Evolutionary conservation across 2,329 filamentous ascomycete species (phyloP).

Genomic region (Plenodomus tracheiphilus): DNA sequence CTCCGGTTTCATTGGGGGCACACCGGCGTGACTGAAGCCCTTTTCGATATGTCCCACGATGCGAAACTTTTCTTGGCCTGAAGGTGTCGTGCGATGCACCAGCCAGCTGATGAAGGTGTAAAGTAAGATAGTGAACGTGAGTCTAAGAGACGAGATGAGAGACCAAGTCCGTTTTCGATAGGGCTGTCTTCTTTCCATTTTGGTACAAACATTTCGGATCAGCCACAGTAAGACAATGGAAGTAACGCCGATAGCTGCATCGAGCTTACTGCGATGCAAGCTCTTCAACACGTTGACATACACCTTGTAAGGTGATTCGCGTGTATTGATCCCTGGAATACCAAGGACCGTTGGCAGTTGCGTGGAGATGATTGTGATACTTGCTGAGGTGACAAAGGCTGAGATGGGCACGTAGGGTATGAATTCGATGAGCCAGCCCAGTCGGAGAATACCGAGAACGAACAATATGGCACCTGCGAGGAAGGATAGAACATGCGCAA

Average conservation of each 20-base stretch:
- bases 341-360: conserved; percentile 83
- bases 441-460: conserved; percentile 75
- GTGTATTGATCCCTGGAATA: conserved; percentile 71
- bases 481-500: conserved; percentile 78
- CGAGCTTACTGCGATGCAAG: conserved; percentile 67
- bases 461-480: conserved; percentile 77
- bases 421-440: conserved; percentile 89
- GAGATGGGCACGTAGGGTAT: conserved; percentile 89
- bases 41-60: conserved; percentile 77
- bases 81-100: conserved; percentile 59
- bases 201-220: conserved; percentile 58
- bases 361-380: conserved; percentile 82
- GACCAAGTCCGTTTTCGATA: conserved; percentile 73
- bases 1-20: conserved; percentile 65
- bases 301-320: conserved; percentile 77
- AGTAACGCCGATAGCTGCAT: conserved; percentile 87
- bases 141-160: conserved; percentile 84
- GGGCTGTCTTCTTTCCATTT: conserved; percentile 68
- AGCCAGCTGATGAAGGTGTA: conserved; percentile 89
- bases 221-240: conserved; percentile 77
- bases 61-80: conserved; percentile 58
- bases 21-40: conserved; percentile 77
- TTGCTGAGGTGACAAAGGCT: conserved; percentile 96
- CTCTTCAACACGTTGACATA: conserved; percentile 81
- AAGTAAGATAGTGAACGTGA: conserved; percentile 83